Conservation (phyloP, 441 rosid species). For the Mallotus repandus region DNA sequence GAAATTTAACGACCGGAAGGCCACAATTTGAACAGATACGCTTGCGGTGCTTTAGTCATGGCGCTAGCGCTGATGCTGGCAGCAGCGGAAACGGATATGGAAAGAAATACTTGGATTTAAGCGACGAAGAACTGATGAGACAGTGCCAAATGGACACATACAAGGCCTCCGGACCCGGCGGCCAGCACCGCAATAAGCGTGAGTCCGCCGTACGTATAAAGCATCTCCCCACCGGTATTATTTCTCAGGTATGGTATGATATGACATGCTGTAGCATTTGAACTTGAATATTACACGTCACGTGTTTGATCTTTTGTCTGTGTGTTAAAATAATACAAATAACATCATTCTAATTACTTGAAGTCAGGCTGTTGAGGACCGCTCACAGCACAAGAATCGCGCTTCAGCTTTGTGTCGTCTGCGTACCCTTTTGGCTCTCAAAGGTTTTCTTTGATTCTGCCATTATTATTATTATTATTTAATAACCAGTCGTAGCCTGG, state of each 20-base stretch:
- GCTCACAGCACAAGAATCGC: conserved; percentile 93
- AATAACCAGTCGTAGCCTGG: too few species aligned
- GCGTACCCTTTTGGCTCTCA: conserved; percentile 72
- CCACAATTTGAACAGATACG: background rate
- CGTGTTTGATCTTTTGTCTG: conserved; percentile 23
- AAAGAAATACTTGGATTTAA: conserved; percentile 43
- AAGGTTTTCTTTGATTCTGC: conserved; percentile 45
- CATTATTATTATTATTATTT: background rate
- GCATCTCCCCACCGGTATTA: conserved; percentile 81
- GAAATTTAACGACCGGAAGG: background rate
- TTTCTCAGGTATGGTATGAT: conserved; percentile 63
- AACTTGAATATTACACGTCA: background rate
- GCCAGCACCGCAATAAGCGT: conserved; percentile 97
- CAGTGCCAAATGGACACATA: conserved; percentile 72
- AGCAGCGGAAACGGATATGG: background rate
- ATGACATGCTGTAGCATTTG: too few species aligned
- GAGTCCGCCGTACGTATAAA: conserved; percentile 92
- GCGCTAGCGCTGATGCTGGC: background rate
- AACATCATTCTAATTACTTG: too few species aligned
- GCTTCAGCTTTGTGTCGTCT: conserved; percentile 82
- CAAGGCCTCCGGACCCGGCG: conserved; percentile 90
- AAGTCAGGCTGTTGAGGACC: conserved; percentile 68
- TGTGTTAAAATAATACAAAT: too few species aligned
- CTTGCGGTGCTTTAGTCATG: conserved; percentile 5
- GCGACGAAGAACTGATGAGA: conserved; percentile 73